Evolutionary conservation across 2,329 filamentous ascomycete genomes (phyloP), one percentile per base, ranked within the genome.

Genomic region (Penicillium sp.): DNA sequence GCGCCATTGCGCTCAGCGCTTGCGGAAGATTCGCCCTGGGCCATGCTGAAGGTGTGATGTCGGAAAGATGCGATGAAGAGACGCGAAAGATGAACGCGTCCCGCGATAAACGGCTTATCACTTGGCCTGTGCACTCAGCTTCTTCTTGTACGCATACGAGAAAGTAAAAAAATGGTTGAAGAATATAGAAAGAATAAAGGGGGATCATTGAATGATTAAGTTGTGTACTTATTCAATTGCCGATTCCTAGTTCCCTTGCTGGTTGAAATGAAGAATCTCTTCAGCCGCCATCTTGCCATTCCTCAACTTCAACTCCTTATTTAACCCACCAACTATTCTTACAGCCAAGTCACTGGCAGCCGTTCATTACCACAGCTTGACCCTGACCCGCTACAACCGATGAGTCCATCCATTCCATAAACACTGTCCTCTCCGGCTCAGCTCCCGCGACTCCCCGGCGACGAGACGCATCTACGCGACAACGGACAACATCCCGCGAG

Each of bases 21-120:
- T 25, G 70, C 66, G 20, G 75, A 77, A 20, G 75, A 77, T 60
- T 78, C 75, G 46, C 73, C 72, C 59, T 76, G 70, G 18, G 58
- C 65, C 72, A 75, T 75, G 29, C 39, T 66, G 50, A 13, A 23
- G 41, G 43, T 37, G 29, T n/a, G 40, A 37, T 23, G 20, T 23
- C 20, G 40, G 27, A 42, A 31, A 38, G 28, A 31, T 15, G 44
- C 32, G 44, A 52, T 50, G 47, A 39, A 47, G 33, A 60, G 54
- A 66, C 65, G 63, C 63, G 65, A 62, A 61, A 58, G 50, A 49
- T 51, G 52, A 48, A 64, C 65, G 64, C 64, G 65, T 62, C 42
- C 42, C 44, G 46, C 60, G 57, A 57, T 61, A 61, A 55, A 33
- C 20, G 33, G 44, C 57, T 60, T 59, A 58, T 60, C 57, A 18